Base-by-base conservation (phyloP, 164 flowering plant species). In the Litsea cubeba region DNA sequence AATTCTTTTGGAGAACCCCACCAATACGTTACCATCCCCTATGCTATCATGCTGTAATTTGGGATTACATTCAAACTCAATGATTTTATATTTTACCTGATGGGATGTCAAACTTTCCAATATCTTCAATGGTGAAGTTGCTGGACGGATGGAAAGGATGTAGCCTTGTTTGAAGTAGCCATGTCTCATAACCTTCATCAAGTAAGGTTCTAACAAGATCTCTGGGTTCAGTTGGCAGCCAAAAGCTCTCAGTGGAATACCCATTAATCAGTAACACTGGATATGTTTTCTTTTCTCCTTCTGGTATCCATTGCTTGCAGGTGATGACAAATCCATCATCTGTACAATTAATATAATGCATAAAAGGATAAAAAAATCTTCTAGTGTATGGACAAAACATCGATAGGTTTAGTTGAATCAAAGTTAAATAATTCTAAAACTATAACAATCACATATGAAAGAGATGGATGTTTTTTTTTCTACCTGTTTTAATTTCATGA, bases 231-330 rank as follows among this genome's bases (percentile, higher is more conserved):
- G 87, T 88, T 69, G 92, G 90, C 25, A 88, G 78, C 50, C 82
- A 85, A 73, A 71, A 88, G 76, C 84, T 84, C 72, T 88, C 92
- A 18, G 79, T 74, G 24, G 87, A 75, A 73, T 87, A 73, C 28
- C 89, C 91, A 80, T 87, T 88, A 50, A 87, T 65, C 50, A 88
- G 79, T 22, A 87, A 84, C 74, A 88, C 83, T n/a, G 87, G 89
- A 78, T 79, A 74, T 72, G 25, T 22, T 70, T 79, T 67, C 46
- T 35, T 79, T 24, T 78, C 76, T 75, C 49, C 85, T 64, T 69
- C 76, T 69, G 28, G 60, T n/a, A 75, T 84, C 88, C 87, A 85
- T 49, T 83, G 85, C 32, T 71, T 82, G 76, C 90, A 87, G 71
- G 86, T 83, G 75, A 87, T 84, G 14, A 35, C 69, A 58, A 74